phyloP scores from a whole-genome alignment of 805 yeast species.

The Teunomyces stri region DNA sequence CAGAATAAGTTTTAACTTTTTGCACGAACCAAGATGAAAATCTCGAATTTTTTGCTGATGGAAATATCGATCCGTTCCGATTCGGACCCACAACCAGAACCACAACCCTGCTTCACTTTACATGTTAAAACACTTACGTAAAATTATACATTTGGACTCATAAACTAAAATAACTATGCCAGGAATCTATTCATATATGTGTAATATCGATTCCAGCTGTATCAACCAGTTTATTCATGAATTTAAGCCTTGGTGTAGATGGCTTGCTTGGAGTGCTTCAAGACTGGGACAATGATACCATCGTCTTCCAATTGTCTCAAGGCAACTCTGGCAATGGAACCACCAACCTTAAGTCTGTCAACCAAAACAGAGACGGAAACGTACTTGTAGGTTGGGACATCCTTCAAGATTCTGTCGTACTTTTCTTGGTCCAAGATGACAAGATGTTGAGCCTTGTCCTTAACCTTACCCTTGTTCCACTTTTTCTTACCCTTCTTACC shows the following conservation, averaged over 20 bases:
- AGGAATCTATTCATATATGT: not conserved
- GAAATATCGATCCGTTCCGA: not conserved
- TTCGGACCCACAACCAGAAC: not conserved
- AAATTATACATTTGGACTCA: constrained; percentile 4
- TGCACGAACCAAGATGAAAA: no score
- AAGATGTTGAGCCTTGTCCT: constrained; percentile 99
- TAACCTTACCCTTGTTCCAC: constrained; percentile 99
- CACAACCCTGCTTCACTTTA: not conserved
- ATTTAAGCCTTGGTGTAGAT: constrained; percentile 78
- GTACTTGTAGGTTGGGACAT: constrained; percentile 97
- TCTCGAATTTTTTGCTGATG: no score
- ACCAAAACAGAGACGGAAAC: constrained; percentile 97
- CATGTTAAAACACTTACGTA: not conserved
- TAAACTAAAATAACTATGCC: constrained; percentile 2
- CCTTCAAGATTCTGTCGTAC: constrained; percentile 99
- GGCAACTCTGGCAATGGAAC: constrained; percentile 98
- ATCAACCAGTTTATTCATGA: constrained; percentile 3
- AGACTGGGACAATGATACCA: constrained; percentile 92
- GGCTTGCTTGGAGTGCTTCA: constrained; percentile 94
- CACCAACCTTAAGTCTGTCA: constrained; percentile 99
- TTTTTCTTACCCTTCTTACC: constrained; percentile 99
- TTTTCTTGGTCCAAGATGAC: constrained; percentile 96
- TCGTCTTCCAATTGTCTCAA: constrained; percentile 91
- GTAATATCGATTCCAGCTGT: constrained; percentile 1
- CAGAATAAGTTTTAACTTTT: not conserved